Evolutionary conservation across 192 early-diverging fungal genomes (phyloP), one percentile per base, ranked within the genome.

Genomic region (Linnemannia elongata): DNA sequence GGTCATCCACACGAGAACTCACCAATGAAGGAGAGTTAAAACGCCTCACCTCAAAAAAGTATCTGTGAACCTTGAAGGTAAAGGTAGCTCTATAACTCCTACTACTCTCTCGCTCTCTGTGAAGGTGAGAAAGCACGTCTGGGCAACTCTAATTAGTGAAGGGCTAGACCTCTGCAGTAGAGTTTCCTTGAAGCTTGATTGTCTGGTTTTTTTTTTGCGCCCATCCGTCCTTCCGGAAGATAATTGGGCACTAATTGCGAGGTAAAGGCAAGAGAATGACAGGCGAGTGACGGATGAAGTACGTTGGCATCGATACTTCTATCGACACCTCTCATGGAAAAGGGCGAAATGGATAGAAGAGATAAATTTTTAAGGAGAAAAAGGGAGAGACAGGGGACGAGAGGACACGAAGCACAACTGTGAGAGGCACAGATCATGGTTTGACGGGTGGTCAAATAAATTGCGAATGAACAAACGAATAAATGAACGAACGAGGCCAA

Each of bases 371-470:
- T 8, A 13, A 12, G 60, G 30, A 33, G 49, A 15, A 45, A 52
- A 18, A 52, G 17, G 47, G 12, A 66, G 60, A 33, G 60, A 12
- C 2, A 30, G 33, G 60, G 5, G 60, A n/a, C n/a, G n/a, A 66
- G 30, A 57, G 55, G n/a, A 57, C 55, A 27, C 55, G 55, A 57
- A 57, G 55, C 55, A 57, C 55, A 57, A n/a, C 9, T 7, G 55
- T 27, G 55, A 24, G 54, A 57, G 60, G 60, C 60, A 66, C 60
- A 66, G 60, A 66, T 66, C 60, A 66, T 66, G 60, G 60, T 66
- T 66, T 66, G 60, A 66, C 30, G 30, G 30, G 30, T 15, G 8
- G 30, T 60, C n/a, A 27, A 27, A 27, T 60, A 60, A 60, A 66
- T 15, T 66, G 5, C 60, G 60, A 63, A 66, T 30, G 60, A 66